Percentiles rank a stretch among this genome's conserved stretches.
phyloP scores from a whole-genome alignment of 768 basidiomycete genomes.

The Auriscalpium orientale region DNA sequence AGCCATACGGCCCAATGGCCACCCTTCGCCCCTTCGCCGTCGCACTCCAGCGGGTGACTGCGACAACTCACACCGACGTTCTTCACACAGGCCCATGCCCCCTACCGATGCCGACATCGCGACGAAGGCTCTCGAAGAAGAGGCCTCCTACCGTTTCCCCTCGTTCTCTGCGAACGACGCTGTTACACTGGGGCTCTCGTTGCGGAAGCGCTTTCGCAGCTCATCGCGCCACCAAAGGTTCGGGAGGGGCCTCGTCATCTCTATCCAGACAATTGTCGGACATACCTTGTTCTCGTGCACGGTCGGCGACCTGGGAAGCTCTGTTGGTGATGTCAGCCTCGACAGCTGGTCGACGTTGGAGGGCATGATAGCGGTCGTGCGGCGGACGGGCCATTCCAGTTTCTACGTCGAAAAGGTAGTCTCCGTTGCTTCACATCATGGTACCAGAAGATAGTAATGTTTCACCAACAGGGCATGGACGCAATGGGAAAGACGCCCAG shows the following conservation, averaged over 20 bases:
- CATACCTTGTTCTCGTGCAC: slow-evolving; percentile 78
- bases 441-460: no score
- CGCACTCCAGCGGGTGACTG: no score
- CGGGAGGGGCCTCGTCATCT: slow-evolving; percentile 75
- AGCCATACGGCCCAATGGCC: no score
- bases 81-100: slow-evolving; percentile 45
- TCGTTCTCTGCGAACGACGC: slow-evolving; percentile 74
- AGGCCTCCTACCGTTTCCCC: slow-evolving; percentile 60
- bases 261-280: slow-evolving; percentile 71
- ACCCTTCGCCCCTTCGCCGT: no score
- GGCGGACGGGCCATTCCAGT: slow-evolving; percentile 75
- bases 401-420: slow-evolving; percentile 84
- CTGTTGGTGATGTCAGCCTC: slow-evolving; percentile 65
- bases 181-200: slow-evolving; percentile 68
- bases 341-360: slow-evolving; percentile 77
- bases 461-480: no score
- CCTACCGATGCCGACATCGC: slow-evolving; percentile 70
- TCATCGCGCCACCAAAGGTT: slow-evolving; percentile 56
- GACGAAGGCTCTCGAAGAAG: slow-evolving; percentile 62
- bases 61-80: not conserved
- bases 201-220: slow-evolving; percentile 78
- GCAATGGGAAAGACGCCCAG: slow-evolving; percentile 74
- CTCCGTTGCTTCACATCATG: no score
- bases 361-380: slow-evolving; percentile 73
- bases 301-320: slow-evolving; percentile 69